Base-by-base conservation (phyloP, 805 yeast species). In the Starmerella davenportii region DNA sequence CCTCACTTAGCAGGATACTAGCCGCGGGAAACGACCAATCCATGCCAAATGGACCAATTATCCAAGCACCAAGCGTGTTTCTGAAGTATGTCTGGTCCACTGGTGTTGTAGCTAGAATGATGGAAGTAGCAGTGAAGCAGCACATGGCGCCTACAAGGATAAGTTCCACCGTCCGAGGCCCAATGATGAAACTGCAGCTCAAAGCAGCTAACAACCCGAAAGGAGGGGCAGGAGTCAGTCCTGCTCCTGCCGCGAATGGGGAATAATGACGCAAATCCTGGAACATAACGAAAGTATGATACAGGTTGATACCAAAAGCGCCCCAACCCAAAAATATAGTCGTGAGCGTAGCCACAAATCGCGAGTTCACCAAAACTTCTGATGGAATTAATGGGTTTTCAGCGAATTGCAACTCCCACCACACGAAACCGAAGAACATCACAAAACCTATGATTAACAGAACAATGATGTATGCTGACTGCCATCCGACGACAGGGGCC, bases 21-120 rank as follows among this genome's bases (percentile, higher is more conserved):
- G 78, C 74, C 1, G 84, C 73, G 0, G 87, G 85, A 53, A 77
- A 78, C 21, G 79, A 72, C 52, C 74, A 60, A 53, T 78, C 87
- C 82, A 78, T 76, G 3, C 82, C 90, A 63, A 74, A 74, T 14
- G 76, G 67, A 3, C 70, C 58, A 7, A 77, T 55, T 13, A 73
- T 46, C 64, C 69, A 62, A 15, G 67, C 65, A 5, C 74, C 72
- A 45, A 79, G 63, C 1, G 69, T 55, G 51, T 73, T 63, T 8
- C 65, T 60, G 68, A 72, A 79, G 51, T 67, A 79, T 0, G 67
- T 58, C 51, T 77, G 79, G 39, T 67, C 45, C 1, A 67, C 64
- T 0, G 81, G 81, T 37, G 71, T 63, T 0, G 69, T 60, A 1
- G 74, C 65, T 16, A 72, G 56, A 58, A 76, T 60, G 0, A 69